Evolutionary conservation across 2,329 filamentous ascomycete species (phyloP).

Genomic region (Fusarium tricinctum): DNA sequence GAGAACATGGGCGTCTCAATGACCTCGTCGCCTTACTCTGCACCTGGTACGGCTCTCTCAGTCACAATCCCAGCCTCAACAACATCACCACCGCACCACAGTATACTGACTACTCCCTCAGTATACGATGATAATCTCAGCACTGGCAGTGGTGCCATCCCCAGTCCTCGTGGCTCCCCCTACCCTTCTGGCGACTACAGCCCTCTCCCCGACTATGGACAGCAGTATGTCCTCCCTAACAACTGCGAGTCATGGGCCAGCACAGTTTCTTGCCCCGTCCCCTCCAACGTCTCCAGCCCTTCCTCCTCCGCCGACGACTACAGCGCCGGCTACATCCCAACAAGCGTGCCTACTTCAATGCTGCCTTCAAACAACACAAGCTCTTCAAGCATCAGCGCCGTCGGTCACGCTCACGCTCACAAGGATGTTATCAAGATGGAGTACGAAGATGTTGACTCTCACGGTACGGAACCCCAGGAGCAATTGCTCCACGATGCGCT

Average conservation of each 20-base stretch:
- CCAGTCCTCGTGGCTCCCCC: conserved; percentile 62
- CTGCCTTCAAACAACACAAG: conserved; percentile 53
- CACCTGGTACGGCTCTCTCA: conserved; percentile 54
- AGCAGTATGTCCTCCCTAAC: conserved; percentile 58
- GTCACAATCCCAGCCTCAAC: conserved; percentile 11
- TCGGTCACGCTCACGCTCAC: conserved; percentile 55
- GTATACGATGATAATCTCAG: conserved; percentile 60
- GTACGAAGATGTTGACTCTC: conserved; percentile 56
- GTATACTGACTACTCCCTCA: conserved; percentile 43
- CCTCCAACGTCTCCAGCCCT: conserved; percentile 66
- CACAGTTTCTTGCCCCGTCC: conserved; percentile 59
- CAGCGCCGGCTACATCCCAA: conserved; percentile 61
- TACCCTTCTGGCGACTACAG: conserved; percentile 62
- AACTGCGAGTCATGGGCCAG: conserved; percentile 63
- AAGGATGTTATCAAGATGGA: conserved; percentile 59
- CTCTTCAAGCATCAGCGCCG: conserved; percentile 50
- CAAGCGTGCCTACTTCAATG: conserved; percentile 63
- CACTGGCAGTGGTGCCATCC: conserved; percentile 56
- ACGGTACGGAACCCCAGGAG: conserved; percentile 46
- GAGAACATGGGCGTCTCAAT: conserved; percentile 61
- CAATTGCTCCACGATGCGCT: conserved; percentile 1
- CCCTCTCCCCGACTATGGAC: conserved; percentile 59
- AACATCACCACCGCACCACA: conserved; percentile 7
- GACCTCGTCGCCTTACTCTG: conserved; percentile 58
- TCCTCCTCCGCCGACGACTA: conserved; percentile 67